These are phyloP conservation scores for cucumber (Cucumis sativus) DNA, from an alignment of 306 rosid genomes.

Conservation along the genomic window Cucumber_9930_V3 NC_026657.2:11892501-11893000, in stretches of 20 bases:
- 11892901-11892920: no score
- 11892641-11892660: slow-evolving; percentile 24
- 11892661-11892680: slow-evolving; percentile 15
- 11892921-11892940: not conserved
- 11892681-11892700: slow-evolving; percentile 28
- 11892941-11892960: not conserved
- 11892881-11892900: no score
- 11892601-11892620: slow-evolving; percentile 31
- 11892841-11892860: not conserved
- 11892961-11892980: not conserved
- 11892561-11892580: slow-evolving; percentile 10
- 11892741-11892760: slow-evolving; percentile 58
- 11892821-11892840: not conserved
- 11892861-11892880: not conserved
- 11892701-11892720: slow-evolving; percentile 28
- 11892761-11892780: not conserved
- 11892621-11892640: slow-evolving; percentile 31
- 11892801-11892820: not conserved
- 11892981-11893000: not conserved
- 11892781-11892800: not conserved
- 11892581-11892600: slow-evolving; percentile 24
- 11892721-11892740: slow-evolving; percentile 44
- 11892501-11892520: slow-evolving; percentile 24
- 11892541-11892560: slow-evolving; percentile 18
- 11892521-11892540: slow-evolving; percentile 23